Conservation (phyloP, 2,329 filamentous ascomycete genomes). For the Trichoderma semiorbis region DNA sequence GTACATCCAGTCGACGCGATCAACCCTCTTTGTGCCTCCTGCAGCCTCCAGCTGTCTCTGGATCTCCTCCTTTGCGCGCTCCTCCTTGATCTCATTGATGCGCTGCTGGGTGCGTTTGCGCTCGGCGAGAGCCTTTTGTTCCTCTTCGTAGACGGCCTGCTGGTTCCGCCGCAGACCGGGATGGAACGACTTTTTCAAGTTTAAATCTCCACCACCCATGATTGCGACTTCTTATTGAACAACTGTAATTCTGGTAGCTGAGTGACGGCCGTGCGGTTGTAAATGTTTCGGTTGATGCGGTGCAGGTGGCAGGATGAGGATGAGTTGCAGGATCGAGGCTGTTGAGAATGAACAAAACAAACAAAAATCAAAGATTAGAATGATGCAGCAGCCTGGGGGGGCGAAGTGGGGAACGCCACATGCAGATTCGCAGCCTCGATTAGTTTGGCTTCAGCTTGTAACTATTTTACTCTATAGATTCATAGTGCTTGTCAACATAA, state of each 20-base stretch:
- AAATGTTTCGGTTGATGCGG: background rate
- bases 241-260: too few relatives aligned
- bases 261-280: background rate
- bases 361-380: background rate
- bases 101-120: slow-evolving; percentile 90
- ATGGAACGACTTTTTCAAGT: slow-evolving; percentile 94
- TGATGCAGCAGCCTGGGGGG: background rate
- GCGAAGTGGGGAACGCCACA: slow-evolving; percentile 8
- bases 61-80: slow-evolving; percentile 87
- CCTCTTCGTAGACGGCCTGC: slow-evolving; percentile 83
- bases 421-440: background rate
- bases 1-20: slow-evolving; percentile 98
- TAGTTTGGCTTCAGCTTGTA: background rate
- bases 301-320: background rate
- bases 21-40: slow-evolving; percentile 73
- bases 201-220: slow-evolving; percentile 93
- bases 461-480: background rate
- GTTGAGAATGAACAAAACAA: background rate
- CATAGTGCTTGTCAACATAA: background rate
- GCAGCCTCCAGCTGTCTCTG: slow-evolving; percentile 85
- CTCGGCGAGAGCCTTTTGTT: slow-evolving; percentile 89
- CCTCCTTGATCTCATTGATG: slow-evolving; percentile 89
- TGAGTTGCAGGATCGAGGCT: background rate
- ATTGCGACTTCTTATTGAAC: slow-evolving; percentile 36
- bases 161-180: slow-evolving; percentile 88